Evolutionary conservation across 1,284 basidiomycete genomes (phyloP), one percentile per base, ranked within the genome.

Genomic region (Thelephora terrestris): DNA sequence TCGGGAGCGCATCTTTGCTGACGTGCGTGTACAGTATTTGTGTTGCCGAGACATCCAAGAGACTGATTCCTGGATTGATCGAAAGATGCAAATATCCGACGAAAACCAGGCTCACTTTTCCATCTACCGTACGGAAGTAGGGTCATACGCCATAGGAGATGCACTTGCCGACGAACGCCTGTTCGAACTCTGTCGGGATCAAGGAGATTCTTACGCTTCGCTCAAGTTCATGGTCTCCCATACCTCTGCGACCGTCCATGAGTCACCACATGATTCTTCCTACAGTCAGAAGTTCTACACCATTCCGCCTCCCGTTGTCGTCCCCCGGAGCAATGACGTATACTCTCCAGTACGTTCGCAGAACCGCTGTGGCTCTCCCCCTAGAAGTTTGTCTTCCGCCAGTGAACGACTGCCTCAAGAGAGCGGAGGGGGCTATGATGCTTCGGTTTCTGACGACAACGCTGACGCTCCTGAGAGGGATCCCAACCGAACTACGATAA

Each of bases 101-200:
- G 89, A 91, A 55, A 88, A 91, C 54, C 81, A 86, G 58, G 62
- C 73, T 4, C 78, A 74, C 24, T 82, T 84, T 59, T 78, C 83
- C n/a, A 83, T 95, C 48, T 91, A 87, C 68, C 80, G 79, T 44
- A 93, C 91, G 0, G 85, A 91, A 63, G 82, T 93, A 55, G 88
- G 85, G 47, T 75, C 78, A 24, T 81, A 74, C 55, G 84, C 86
- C 16, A 75, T 85, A 45, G 79, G 85, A 4, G 78, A 79, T 14
- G 78, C 88, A 4, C 65, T 94, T 24, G 66, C 74, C 3, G 78
- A 85, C 53, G 81, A 87, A 20, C 69, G 70, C 50, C 67, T 95
- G 4, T 76, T 85, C 55, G 73, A 77, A 16, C 69, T 91, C n/a
- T 91, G 88, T 60, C 71, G 73, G 50, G 73, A 78, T 34, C 68